Percentiles rank a stretch among this genome's conserved stretches.
Conservation (phyloP, 805 yeast species). For the Candida adriatica region DNA sequence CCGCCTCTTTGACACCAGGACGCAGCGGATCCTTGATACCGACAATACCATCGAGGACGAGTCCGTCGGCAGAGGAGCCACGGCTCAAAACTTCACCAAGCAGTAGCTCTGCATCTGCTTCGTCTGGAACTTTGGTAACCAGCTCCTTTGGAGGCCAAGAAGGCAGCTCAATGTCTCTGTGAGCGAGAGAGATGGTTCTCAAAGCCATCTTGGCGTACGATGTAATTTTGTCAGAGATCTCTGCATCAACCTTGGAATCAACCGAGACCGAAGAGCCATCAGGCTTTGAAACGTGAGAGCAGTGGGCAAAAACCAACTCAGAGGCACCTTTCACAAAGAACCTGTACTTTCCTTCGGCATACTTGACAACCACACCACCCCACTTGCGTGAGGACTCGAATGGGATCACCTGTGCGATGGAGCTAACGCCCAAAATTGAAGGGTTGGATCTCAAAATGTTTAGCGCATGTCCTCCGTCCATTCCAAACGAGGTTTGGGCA, state of each 20-base stretch:
- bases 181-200: slow-evolving; percentile 85
- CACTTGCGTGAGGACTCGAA: slow-evolving; percentile 91
- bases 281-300: slow-evolving; percentile 35
- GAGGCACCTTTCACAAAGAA: slow-evolving; percentile 90
- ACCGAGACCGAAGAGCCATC: slow-evolving; percentile 21
- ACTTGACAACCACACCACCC: slow-evolving; percentile 71
- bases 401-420: slow-evolving; percentile 69
- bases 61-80: slow-evolving; percentile 25
- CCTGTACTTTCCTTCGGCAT: slow-evolving; percentile 37
- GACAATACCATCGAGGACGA: slow-evolving; percentile 65
- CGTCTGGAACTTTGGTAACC: slow-evolving; percentile 26
- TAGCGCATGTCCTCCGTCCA: slow-evolving; percentile 29
- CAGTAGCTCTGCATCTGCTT: slow-evolving; percentile 38
- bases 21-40: slow-evolving; percentile 96
- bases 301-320: slow-evolving; percentile 66
- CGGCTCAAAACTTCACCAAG: slow-evolving; percentile 28
- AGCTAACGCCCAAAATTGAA: slow-evolving; percentile 24
- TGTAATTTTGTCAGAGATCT: slow-evolving; percentile 37
- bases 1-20: slow-evolving; percentile 85
- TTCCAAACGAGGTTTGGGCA: slow-evolving; percentile 50
- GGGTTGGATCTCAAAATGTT: slow-evolving; percentile 37
- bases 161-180: slow-evolving; percentile 50
- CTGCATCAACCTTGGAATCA: slow-evolving; percentile 24
- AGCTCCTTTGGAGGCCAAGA: slow-evolving; percentile 66
- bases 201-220: slow-evolving; percentile 71